Conservation (phyloP, 257 asterid species). For the Solanum sparsipilum region DNA sequence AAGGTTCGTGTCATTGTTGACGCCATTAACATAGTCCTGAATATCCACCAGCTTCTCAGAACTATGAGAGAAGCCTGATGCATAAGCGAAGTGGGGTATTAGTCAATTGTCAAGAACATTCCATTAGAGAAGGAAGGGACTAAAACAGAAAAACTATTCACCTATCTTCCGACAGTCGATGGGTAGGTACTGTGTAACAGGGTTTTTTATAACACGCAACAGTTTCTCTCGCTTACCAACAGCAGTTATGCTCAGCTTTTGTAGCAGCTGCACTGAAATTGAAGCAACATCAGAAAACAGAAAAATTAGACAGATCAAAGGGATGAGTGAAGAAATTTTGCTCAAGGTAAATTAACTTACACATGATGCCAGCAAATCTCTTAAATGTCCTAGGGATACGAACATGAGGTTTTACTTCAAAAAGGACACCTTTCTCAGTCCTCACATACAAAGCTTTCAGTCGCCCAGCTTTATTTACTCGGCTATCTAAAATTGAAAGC, state of each 20-base stretch:
- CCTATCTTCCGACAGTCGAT: conserved; percentile 72
- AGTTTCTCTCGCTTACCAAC: conserved; percentile 65
- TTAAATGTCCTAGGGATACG: conserved; percentile 90
- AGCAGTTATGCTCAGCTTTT: conserved; percentile 60
- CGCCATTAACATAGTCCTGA: conserved; percentile 50
- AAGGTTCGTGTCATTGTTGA: conserved; percentile 41
- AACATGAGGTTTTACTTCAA: conserved; percentile 73
- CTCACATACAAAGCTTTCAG: conserved; percentile 78
- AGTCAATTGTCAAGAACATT: neutral
- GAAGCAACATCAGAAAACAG: neutral
- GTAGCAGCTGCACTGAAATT: conserved; percentile 72
- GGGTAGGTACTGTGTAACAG: conserved; percentile 77
- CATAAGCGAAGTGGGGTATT: neutral
- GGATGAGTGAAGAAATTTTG: neutral
- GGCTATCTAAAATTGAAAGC: conserved; percentile 70
- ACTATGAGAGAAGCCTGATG: conserved; percentile 83
- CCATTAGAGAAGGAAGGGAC: neutral
- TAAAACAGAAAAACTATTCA: conserved; percentile 5
- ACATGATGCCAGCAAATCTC: conserved; percentile 80
- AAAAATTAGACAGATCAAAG: neutral
- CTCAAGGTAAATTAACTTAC: conserved; percentile 31
- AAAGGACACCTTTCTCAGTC: conserved; percentile 70
- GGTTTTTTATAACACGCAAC: conserved; percentile 62
- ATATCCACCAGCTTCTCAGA: conserved; percentile 70
- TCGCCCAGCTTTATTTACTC: conserved; percentile 69